phyloP scores from a whole-genome alignment of 352 stramenopile genomes.

The Phytophthora cryptogea region DNA sequence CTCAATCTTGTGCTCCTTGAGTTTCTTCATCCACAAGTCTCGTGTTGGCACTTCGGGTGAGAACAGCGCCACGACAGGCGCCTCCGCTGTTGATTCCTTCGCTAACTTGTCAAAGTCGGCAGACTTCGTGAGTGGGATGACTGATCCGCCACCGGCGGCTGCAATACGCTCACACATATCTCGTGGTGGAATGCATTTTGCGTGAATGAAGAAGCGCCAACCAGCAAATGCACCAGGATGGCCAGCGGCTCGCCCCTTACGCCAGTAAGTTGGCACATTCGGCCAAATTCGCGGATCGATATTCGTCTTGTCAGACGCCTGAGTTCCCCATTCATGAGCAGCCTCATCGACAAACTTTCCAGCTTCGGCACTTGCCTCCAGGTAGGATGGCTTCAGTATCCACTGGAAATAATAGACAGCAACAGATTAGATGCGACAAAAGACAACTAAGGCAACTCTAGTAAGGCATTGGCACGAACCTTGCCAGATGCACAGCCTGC shows the following conservation, averaged over 20 bases:
- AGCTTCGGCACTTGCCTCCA: constrained; percentile 62
- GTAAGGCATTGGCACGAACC: constrained; percentile 35
- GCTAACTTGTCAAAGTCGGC: constrained; percentile 47
- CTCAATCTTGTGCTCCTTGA: constrained; percentile 61
- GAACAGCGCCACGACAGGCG: constrained; percentile 65
- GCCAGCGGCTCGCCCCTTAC: constrained; percentile 47
- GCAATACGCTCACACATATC: constrained; percentile 87
- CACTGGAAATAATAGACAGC: constrained; percentile 48
- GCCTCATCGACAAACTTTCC: constrained; percentile 77
- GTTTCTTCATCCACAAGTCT: constrained; percentile 78
- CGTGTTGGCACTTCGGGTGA: constrained; percentile 53
- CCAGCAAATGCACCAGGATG: constrained; percentile 63
- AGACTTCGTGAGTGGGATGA: constrained; percentile 66
- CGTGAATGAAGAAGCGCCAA: constrained; percentile 78
- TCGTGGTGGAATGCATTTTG: constrained; percentile 70
- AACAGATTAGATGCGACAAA: constrained; percentile 4
- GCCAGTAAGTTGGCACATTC: constrained; percentile 62
- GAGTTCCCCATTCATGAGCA: constrained; percentile 71
- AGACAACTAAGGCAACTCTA: neutral
- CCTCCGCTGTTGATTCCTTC: constrained; percentile 42
- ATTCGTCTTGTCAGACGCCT: constrained; percentile 52
- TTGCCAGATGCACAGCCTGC: constrained; percentile 81
- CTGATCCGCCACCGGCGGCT: constrained; percentile 49
- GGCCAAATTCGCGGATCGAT: constrained; percentile 85
- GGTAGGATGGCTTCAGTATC: constrained; percentile 86